Percentiles rank a stretch among this genome's conserved stretches.
These are phyloP conservation scores for Tetrapisispora iriomotensis DNA, from an alignment of 805 yeast genomes.

Conservation along the genomic window DNA sequence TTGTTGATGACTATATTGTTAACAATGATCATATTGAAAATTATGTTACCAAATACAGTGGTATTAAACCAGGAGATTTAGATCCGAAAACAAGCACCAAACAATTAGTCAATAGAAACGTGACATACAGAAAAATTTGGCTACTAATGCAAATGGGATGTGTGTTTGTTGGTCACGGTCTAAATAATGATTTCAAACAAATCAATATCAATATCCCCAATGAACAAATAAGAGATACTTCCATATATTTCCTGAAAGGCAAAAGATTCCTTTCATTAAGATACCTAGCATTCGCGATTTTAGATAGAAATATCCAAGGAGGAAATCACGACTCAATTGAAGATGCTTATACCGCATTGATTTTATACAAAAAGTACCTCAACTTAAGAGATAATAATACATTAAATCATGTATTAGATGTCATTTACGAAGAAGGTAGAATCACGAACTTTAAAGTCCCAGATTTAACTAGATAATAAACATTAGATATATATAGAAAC, in stretches of 20 bases:
- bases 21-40: constrained; percentile 66
- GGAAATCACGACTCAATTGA: constrained; percentile 97
- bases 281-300: constrained; percentile 71
- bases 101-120: constrained; percentile 67
- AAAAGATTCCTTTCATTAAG: constrained; percentile 76
- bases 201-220: constrained; percentile 85
- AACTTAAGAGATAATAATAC: constrained; percentile 49
- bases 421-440: constrained; percentile 61
- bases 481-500: not conserved
- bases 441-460: constrained; percentile 28
- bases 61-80: constrained; percentile 88
- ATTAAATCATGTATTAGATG: constrained; percentile 52
- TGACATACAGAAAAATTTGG: constrained; percentile 87
- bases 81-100: constrained; percentile 57
- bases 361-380: constrained; percentile 61
- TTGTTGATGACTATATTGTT: constrained; percentile 86
- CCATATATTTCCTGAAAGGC: constrained; percentile 64
- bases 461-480: constrained; percentile 1
- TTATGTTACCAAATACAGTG: constrained; percentile 82
- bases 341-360: constrained; percentile 82
- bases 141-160: constrained; percentile 79
- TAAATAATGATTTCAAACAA: constrained; percentile 82
- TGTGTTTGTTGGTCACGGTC: constrained; percentile 90
- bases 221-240: constrained; percentile 82
- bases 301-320: constrained; percentile 69